These are phyloP conservation scores for Phytopythium chamaehyphon DNA, from an alignment of 352 stramenopile species.

Conservation along the genomic window DNA sequence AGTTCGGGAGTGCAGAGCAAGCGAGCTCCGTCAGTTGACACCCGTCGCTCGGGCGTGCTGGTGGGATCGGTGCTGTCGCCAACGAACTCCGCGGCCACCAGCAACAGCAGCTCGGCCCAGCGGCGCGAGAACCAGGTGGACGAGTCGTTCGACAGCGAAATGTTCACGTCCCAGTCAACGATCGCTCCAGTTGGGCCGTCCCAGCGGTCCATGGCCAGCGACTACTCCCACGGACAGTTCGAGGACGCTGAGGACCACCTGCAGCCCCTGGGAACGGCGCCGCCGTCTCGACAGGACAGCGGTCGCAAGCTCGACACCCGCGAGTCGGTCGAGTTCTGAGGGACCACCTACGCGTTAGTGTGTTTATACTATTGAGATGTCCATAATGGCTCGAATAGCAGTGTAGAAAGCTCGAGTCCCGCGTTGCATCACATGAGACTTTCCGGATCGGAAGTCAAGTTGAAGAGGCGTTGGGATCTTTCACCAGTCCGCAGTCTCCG, in stretches of 20 bases:
- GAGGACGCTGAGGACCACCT: slow-evolving; percentile 28
- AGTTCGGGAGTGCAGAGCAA: slow-evolving; percentile 10
- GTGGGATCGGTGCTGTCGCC: slow-evolving; percentile 37
- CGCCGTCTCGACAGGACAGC: slow-evolving; percentile 11
- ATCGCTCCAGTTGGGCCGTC: slow-evolving; percentile 10
- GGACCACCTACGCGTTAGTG: background rate
- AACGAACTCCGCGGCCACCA: slow-evolving; percentile 8
- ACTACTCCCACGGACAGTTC: slow-evolving; percentile 41
- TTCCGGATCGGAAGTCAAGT: too few relatives aligned
- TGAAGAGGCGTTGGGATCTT: too few relatives aligned
- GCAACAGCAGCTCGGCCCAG: slow-evolving; percentile 12
- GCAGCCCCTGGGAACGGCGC: slow-evolving; percentile 3
- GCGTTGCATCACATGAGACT: too few relatives aligned
- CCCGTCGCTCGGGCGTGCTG: slow-evolving; percentile 25
- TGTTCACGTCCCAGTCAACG: slow-evolving; percentile 32
- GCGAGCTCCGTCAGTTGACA: slow-evolving; percentile 23
- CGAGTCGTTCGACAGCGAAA: slow-evolving; percentile 31
- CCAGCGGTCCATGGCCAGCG: slow-evolving; percentile 24
- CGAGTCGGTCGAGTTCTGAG: slow-evolving; percentile 63
- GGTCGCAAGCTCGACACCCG: slow-evolving; percentile 20
- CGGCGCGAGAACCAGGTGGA: slow-evolving; percentile 15
- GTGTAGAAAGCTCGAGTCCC: too few relatives aligned
- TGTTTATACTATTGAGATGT: slow-evolving; percentile 1
- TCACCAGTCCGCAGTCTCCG: too few relatives aligned
- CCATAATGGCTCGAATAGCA: too few relatives aligned